Evolutionary conservation across 2,329 filamentous ascomycete species (phyloP).

Genomic region (Neopestalotiopsis rosae): DNA sequence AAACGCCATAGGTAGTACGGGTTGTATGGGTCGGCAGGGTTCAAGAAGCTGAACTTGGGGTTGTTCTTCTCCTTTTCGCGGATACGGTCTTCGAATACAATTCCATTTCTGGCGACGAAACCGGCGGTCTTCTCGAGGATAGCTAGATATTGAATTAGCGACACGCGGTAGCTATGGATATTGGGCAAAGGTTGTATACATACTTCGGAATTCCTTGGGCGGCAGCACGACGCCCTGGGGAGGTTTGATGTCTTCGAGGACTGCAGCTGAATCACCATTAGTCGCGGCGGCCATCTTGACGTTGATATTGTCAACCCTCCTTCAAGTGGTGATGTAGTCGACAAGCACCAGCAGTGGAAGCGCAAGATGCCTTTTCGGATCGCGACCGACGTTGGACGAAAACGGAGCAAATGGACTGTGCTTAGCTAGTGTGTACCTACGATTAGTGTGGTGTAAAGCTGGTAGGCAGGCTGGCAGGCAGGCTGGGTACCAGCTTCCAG

Average conservation of each 20-base stretch:
- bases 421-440: not conserved
- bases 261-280: conserved; percentile 58
- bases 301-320: conserved; percentile 28
- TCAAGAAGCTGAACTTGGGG: conserved; percentile 91
- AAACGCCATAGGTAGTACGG: conserved; percentile 91
- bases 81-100: conserved; percentile 80
- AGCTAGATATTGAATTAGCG: conserved; percentile 40
- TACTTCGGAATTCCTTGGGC: conserved; percentile 81
- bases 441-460: not conserved
- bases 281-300: conserved; percentile 45
- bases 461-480: no score
- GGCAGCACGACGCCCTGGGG: conserved; percentile 86
- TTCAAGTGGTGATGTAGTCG: conserved; percentile 15
- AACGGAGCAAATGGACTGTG: not conserved
- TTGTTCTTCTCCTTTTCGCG: conserved; percentile 83
- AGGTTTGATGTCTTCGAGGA: conserved; percentile 73
- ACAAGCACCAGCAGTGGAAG: not conserved
- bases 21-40: conserved; percentile 80
- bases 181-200: conserved; percentile 17
- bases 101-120: conserved; percentile 76
- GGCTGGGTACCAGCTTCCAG: not conserved
- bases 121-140: conserved; percentile 93
- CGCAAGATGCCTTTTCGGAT: not conserved
- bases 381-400: conserved; percentile 9
- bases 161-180: not conserved